Conservation (phyloP, 192 early-diverging fungal genomes). For the Gorgonomyces haynaldii region DNA sequence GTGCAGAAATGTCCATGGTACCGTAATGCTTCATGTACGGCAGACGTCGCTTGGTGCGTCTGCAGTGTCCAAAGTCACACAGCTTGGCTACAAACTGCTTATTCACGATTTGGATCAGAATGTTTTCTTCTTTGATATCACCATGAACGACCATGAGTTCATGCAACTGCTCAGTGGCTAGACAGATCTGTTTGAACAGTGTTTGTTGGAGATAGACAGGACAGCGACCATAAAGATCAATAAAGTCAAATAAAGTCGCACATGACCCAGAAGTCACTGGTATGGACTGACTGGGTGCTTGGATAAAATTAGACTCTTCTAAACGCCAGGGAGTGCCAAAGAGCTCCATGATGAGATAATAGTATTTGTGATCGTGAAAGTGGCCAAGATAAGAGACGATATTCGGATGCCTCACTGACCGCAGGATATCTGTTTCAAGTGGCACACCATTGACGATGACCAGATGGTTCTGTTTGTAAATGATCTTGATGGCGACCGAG, state of each 20-base stretch:
- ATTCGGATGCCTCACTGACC: background rate
- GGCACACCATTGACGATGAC: background rate
- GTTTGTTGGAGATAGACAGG: background rate
- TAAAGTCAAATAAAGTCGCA: background rate
- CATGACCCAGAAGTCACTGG: background rate
- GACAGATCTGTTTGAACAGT: background rate
- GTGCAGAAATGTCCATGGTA: background rate
- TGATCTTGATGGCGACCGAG: slow-evolving; percentile 1
- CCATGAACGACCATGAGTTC: background rate
- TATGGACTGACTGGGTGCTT: background rate
- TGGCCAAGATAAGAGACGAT: background rate
- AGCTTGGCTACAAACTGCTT: background rate
- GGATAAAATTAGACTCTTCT: background rate
- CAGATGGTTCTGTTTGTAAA: background rate
- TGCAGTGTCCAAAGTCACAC: slow-evolving; percentile 8
- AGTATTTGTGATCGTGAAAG: background rate
- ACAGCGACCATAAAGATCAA: background rate
- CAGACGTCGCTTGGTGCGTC: background rate
- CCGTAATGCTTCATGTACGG: background rate
- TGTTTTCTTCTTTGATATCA: slow-evolving; percentile 10
- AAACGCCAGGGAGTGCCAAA: background rate
- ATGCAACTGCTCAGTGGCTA: background rate
- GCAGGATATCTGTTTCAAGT: background rate
- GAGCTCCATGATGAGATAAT: background rate
- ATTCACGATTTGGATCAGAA: background rate